Base-by-base conservation (phyloP, 306 rosid genomes). In the Elaeagnus macrophylla region DNA sequence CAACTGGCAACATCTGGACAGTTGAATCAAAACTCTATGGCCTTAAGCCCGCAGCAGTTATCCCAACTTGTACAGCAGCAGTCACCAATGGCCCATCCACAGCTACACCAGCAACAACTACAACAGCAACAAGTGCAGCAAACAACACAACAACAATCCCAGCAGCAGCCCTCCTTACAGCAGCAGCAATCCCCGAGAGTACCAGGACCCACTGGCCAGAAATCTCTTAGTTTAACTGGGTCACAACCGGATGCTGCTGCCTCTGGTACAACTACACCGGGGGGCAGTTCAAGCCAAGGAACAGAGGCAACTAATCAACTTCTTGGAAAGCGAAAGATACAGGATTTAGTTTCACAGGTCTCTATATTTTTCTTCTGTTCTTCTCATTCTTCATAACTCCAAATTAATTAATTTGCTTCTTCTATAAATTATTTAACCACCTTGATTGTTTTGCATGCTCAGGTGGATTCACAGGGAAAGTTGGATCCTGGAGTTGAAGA, bases 211-310 rank as follows among this genome's bases (percentile, higher is more conserved):
- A 36, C 77, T 5, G 95, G 89, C 76, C 96, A 93, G 78, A 93
- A 93, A 69, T 68, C 99, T 74, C 81, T 91, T 35, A 93, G 99
- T 70, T 75, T 87, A 59, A 87, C 99, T 62, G 99, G 99, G 67
- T 93, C 99, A 4, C 99, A 91, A 67, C 99, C 99, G 10, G 96
- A 87, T 73, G 95, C 95, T 64, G 82, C 99, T 65, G 96, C 81
- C 57, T 91, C 99, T 68, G 95, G 99, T 25, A 56, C 89, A 75
- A 91, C 96, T 35, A 91, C 99, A 32, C 96, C 96, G 8, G 99
- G 99, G 56, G 99, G 99, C 57, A 93, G 99, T 72, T 93, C 99
- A 48, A 93, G 99, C 75, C 99, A 87, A 81, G 99, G 99, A 72
- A 91, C 93, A 7, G 96, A 93, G 74, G 85, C 95, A 14, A 88